phyloP scores from a whole-genome alignment of 805 yeast species.

The Hanseniaspora jakobsenii region DNA sequence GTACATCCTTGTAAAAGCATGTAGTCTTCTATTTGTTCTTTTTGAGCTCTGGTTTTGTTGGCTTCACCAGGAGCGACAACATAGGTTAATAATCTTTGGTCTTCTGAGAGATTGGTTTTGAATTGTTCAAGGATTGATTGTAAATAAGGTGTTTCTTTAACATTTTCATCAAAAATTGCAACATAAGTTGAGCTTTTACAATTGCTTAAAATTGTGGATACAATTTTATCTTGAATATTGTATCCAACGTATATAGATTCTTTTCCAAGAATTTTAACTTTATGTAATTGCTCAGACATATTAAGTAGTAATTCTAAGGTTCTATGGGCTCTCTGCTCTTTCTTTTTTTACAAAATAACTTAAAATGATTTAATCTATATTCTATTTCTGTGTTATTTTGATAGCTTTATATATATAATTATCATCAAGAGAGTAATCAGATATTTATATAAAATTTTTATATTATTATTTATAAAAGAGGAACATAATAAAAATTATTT shows the following conservation, averaged over 20 bases:
- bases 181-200: conserved; percentile 85
- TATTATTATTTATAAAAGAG: too few relatives aligned
- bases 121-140: conserved; percentile 37
- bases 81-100: conserved; percentile 59
- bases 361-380: too few relatives aligned
- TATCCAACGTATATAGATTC: conserved; percentile 86
- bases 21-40: conserved; percentile 87
- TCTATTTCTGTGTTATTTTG: too few relatives aligned
- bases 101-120: conserved; percentile 32
- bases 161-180: conserved; percentile 73
- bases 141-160: conserved; percentile 54
- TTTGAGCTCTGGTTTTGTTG: conserved; percentile 75
- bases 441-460: too few relatives aligned
- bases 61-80: conserved; percentile 87
- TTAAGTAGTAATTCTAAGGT: background rate
- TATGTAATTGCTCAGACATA: conserved; percentile 25
- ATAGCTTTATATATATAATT: too few relatives aligned
- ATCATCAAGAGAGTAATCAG: too few relatives aligned
- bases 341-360: too few relatives aligned
- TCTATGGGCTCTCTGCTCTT: too few relatives aligned
- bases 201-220: conserved; percentile 46
- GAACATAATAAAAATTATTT: too few relatives aligned
- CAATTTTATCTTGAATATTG: conserved; percentile 62
- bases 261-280: conserved; percentile 66
- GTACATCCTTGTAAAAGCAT: conserved; percentile 77